Evolutionary conservation across 495 filamentous ascomycete species (phyloP).

Genomic region (Neurospora sp.): DNA sequence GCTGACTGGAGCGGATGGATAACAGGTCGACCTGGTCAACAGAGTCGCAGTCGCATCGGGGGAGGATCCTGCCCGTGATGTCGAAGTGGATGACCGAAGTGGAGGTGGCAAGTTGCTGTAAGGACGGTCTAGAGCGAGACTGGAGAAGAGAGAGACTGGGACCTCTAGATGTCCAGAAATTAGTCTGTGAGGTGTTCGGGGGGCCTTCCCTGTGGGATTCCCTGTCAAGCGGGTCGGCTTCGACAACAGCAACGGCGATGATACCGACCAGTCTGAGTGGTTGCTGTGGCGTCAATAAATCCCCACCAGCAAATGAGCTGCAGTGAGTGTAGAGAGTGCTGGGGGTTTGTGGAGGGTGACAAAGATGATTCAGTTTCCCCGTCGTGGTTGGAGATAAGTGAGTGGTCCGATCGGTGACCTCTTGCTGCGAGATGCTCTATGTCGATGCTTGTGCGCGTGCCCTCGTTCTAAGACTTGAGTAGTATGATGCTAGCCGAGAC

Average conservation of each 20-base stretch:
- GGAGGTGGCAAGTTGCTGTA: neutral
- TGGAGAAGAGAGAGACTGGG: neutral
- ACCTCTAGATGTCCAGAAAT: neutral
- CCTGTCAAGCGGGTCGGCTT: neutral
- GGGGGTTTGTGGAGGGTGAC: neutral
- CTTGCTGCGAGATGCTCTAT: neutral
- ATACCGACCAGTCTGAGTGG: neutral
- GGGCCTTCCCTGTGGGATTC: neutral
- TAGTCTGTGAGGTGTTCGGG: neutral
- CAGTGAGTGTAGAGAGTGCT: neutral
- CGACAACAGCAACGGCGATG: neutral
- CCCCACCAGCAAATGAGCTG: neutral
- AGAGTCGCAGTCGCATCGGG: neutral
- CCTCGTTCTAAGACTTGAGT: neutral
- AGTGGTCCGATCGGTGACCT: neutral
- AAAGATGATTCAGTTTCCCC: neutral
- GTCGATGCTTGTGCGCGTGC: neutral
- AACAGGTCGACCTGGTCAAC: neutral
- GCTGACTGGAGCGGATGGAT: neutral
- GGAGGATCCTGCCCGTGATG: neutral
- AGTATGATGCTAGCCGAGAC: neutral
- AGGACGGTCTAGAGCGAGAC: neutral
- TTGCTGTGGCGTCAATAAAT: neutral
- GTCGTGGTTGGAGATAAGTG: neutral
- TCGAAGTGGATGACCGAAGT: neutral